Evolutionary conservation across 2,329 filamentous ascomycete species (phyloP).

Genomic region (Zymoseptoria pseudotritici): DNA sequence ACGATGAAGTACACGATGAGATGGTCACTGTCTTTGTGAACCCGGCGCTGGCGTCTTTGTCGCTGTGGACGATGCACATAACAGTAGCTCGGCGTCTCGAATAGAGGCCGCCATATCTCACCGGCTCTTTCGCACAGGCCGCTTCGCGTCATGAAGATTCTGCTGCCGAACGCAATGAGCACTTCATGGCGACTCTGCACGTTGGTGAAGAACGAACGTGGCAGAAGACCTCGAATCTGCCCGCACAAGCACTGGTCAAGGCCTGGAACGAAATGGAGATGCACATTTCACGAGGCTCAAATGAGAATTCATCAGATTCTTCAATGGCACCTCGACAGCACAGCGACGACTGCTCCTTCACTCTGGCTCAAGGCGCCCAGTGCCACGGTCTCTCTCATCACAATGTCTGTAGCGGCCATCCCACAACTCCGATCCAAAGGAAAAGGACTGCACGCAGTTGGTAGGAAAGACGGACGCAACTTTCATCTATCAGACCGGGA

Average conservation of each 20-base stretch:
- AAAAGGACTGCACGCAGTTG: constrained; percentile 30
- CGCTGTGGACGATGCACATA: too few relatives aligned
- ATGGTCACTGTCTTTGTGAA: too few relatives aligned
- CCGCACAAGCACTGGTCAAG: neutral
- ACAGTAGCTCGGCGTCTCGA: too few relatives aligned
- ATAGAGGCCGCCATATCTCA: too few relatives aligned
- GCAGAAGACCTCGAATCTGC: neutral
- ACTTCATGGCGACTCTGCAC: neutral
- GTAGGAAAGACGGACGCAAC: constrained; percentile 37
- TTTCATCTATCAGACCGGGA: constrained; percentile 36
- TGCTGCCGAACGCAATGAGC: neutral
- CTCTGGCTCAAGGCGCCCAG: too few relatives aligned
- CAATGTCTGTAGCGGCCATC: constrained; percentile 32
- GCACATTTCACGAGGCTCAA: neutral
- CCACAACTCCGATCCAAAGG: constrained; percentile 38
- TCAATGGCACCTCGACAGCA: neutral
- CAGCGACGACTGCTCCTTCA: neutral
- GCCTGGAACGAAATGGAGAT: neutral
- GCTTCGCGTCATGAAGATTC: neutral
- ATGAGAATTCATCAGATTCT: neutral
- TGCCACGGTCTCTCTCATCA: neutral
- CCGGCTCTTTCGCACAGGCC: neutral
- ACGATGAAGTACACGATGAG: too few relatives aligned
- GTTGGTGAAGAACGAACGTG: too few relatives aligned
- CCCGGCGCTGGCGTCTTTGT: too few relatives aligned